These are phyloP conservation scores for Ascochyta clinopodiicola DNA, from an alignment of 2,329 filamentous ascomycete species.

Conservation along the genomic window DNA sequence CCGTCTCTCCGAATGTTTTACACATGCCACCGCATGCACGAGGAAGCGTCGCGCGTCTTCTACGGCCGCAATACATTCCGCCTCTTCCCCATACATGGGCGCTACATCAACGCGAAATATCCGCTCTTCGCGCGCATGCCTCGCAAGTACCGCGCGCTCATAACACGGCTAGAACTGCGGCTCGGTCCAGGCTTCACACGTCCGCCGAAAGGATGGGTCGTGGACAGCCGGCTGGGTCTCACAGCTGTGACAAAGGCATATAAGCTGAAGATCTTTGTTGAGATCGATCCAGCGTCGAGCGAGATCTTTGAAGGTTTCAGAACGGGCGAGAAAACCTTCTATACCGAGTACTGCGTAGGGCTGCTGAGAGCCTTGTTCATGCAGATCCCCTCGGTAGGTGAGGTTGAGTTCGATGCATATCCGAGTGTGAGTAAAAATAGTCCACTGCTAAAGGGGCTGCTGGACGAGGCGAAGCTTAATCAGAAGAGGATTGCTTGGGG, in stretches of 20 bases:
- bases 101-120: conserved; percentile 74
- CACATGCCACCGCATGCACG: conserved; percentile 59
- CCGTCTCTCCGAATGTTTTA: conserved; percentile 70
- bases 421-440: conserved; percentile 69
- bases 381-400: conserved; percentile 62
- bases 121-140: conserved; percentile 73
- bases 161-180: conserved; percentile 72
- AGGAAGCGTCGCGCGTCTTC: conserved; percentile 59
- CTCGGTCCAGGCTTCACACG: conserved; percentile 75
- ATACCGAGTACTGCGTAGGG: conserved; percentile 68
- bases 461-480: conserved; percentile 59
- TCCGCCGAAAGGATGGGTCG: conserved; percentile 74
- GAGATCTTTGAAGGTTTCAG: conserved; percentile 72
- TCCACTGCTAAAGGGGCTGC: conserved; percentile 67
- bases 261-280: conserved; percentile 70
- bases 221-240: conserved; percentile 69
- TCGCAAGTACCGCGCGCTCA: conserved; percentile 62
- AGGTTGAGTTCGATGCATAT: conserved; percentile 74
- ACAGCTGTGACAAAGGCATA: conserved; percentile 66
- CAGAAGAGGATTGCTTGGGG: conserved; percentile 70
- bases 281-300: conserved; percentile 72
- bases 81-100: conserved; percentile 60
- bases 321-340: conserved; percentile 67
- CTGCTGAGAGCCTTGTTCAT: conserved; percentile 65
- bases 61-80: conserved; percentile 61